Evolutionary conservation across 2,329 filamentous ascomycete genomes (phyloP), one percentile per base, ranked within the genome.

Genomic region (Fusarium solani-melongenae): DNA sequence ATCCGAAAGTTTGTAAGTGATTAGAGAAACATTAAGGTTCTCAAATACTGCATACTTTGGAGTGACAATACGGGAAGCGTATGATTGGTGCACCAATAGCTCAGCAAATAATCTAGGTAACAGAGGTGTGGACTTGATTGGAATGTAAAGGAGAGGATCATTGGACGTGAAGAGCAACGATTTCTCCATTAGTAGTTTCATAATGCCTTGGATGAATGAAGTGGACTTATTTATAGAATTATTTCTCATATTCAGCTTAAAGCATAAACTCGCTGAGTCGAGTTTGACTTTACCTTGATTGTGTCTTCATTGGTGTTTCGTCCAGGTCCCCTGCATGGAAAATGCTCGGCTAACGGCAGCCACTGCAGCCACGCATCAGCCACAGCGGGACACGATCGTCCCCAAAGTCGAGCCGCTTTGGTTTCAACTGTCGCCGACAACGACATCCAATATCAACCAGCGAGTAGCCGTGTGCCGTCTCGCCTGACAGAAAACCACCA

Each of bases 301-400:
- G 41, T 44, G 7, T 9, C 24, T 17, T 31, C 27, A 51, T 53
- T 53, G 49, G 49, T 31, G 27, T 24, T 24, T 53, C 11, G n/a
- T 53, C 27, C 2, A 29, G 5, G 9, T n/a, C 24, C 55, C 59
- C 49, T 56, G 34, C 44, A 62, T 61, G 70, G 76, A 39, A 77
- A 77, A 78, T 76, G 29, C 72, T 78, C 75, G 72, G 76, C 62
- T 77, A 78, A 77, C 70, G 36, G 22, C 59, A 63, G 64, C 36
- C 31, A 58, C 49, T 17, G 20, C 68, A 67, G 72, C 72, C 74
- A 76, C 72, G 64, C 49, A 64, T 67, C 66, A 76, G 77, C 77
- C 77, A 78, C 76, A 78, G 77, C 66, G 76, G 76, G 76, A 77
- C 72, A 75, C 62, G 65, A 68, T 69, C 76, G 66, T 73, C 76